Percentiles rank a stretch among this genome's conserved stretches.
Evolutionary conservation across 345 rosid genomes (phyloP).

Genomic region (Brassica carinata): DNA sequence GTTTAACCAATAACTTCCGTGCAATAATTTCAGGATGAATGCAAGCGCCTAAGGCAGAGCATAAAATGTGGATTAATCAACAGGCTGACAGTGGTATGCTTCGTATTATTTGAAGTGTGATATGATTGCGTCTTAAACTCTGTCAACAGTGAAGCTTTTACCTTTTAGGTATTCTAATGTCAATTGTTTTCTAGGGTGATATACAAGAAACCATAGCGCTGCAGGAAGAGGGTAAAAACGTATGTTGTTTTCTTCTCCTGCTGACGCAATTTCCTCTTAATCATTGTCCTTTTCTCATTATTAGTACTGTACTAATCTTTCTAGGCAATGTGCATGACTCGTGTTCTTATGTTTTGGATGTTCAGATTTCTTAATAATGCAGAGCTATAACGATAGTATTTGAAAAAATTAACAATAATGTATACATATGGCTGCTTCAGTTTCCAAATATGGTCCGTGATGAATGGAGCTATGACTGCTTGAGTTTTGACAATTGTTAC

Average conservation of each 20-base stretch:
- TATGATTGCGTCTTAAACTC: slow-evolving; percentile 8
- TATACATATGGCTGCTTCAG: no score
- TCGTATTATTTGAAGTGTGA: slow-evolving; percentile 5
- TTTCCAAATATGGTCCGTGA: no score
- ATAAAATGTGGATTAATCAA: slow-evolving; percentile 91
- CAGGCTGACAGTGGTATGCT: slow-evolving; percentile 84
- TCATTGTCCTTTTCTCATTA: slow-evolving; percentile 1
- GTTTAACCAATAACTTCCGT: slow-evolving; percentile 6
- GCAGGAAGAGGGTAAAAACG: slow-evolving; percentile 94
- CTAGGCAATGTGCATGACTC: slow-evolving; percentile 20
- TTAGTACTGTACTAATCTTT: background rate
- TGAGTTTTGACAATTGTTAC: slow-evolving; percentile 12
- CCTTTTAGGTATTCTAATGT: slow-evolving; percentile 28
- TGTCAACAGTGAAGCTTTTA: background rate
- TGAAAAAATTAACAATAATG: background rate
- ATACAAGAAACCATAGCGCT: slow-evolving; percentile 89
- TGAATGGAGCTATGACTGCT: background rate
- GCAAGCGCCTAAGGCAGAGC: slow-evolving; percentile 97
- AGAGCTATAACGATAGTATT: background rate
- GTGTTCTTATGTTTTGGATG: slow-evolving; percentile 10
- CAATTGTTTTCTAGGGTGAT: slow-evolving; percentile 67
- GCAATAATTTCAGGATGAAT: slow-evolving; percentile 77
- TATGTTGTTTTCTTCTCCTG: slow-evolving; percentile 43
- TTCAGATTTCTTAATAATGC: slow-evolving; percentile 6
- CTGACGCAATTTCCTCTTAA: background rate